Percentiles rank a stretch among this genome's conserved stretches.
Evolutionary conservation across 345 rosid genomes (phyloP).

Genomic region (Cardiospermum halicacabum): DNA sequence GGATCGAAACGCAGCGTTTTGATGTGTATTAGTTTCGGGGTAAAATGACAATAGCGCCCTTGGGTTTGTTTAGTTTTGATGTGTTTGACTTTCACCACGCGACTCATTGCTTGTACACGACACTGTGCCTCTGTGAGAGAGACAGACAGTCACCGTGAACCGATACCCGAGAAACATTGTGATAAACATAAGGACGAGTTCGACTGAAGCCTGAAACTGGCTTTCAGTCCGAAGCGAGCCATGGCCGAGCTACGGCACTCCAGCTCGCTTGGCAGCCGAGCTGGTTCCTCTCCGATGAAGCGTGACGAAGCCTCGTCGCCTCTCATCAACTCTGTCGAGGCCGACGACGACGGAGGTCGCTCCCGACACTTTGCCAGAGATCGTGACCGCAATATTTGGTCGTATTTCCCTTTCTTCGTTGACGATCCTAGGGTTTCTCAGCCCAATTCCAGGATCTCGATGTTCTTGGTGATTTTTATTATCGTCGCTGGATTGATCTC

Average conservation of each 20-base stretch:
- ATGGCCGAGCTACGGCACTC: constrained; percentile 97
- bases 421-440: constrained; percentile 85
- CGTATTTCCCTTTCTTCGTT: constrained; percentile 39
- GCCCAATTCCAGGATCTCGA: constrained; percentile 48
- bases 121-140: neutral
- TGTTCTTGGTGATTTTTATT: constrained; percentile 41
- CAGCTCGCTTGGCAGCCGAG: constrained; percentile 79
- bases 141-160: neutral
- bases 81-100: neutral
- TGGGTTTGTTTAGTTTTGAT: neutral
- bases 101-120: neutral
- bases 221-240: constrained; percentile 69
- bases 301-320: constrained; percentile 87
- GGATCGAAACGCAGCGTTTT: neutral
- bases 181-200: neutral
- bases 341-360: constrained; percentile 44
- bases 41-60: constrained; percentile 2
- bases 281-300: constrained; percentile 76
- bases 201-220: constrained; percentile 25
- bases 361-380: constrained; percentile 61
- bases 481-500: constrained; percentile 64
- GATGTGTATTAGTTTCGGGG: neutral
- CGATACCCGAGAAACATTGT: neutral
- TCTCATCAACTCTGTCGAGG: constrained; percentile 25
- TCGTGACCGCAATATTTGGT: constrained; percentile 82